Conservation (phyloP, 1,284 basidiomycete genomes). For the Tylopilus sp. region DNA sequence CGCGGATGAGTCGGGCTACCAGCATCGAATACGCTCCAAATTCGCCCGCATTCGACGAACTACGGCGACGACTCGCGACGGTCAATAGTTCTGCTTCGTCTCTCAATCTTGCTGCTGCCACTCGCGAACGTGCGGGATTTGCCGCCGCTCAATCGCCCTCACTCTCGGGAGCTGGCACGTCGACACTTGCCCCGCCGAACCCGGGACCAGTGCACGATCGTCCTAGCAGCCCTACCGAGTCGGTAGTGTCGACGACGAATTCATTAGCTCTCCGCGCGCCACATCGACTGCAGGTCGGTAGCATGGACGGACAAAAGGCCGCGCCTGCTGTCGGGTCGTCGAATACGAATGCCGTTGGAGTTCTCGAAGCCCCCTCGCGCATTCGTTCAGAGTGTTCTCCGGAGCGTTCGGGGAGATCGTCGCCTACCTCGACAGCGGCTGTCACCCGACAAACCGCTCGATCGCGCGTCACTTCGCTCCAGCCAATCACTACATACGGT, state of each 20-base stretch:
- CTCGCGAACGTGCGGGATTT: slow-evolving; percentile 45
- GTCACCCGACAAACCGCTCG: slow-evolving; percentile 49
- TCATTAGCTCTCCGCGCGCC: slow-evolving; percentile 58
- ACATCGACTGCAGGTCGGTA: slow-evolving; percentile 64
- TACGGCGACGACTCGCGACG: slow-evolving; percentile 65
- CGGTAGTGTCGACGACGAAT: slow-evolving; percentile 65
- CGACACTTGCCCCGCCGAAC: slow-evolving; percentile 39
- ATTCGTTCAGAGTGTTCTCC: slow-evolving; percentile 61
- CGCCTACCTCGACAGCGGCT: slow-evolving; percentile 60
- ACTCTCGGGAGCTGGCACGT: slow-evolving; percentile 16
- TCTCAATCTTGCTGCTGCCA: slow-evolving; percentile 45
- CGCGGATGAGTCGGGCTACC: slow-evolving; percentile 44
- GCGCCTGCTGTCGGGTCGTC: slow-evolving; percentile 83
- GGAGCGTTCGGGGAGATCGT: slow-evolving; percentile 67
- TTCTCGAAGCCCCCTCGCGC: slow-evolving; percentile 69
- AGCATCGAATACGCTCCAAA: slow-evolving; percentile 44
- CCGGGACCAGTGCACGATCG: slow-evolving; percentile 43
- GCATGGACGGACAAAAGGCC: slow-evolving; percentile 73
- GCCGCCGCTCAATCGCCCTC: slow-evolving; percentile 34
- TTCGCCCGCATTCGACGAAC: slow-evolving; percentile 68
- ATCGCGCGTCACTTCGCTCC: slow-evolving; percentile 47
- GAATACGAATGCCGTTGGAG: slow-evolving; percentile 71
- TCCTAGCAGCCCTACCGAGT: slow-evolving; percentile 71
- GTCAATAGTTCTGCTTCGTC: slow-evolving; percentile 71
- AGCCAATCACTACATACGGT: slow-evolving; percentile 74